Base-by-base conservation (phyloP, 129 eudicot species). In the Helianthus annuus region DNA sequence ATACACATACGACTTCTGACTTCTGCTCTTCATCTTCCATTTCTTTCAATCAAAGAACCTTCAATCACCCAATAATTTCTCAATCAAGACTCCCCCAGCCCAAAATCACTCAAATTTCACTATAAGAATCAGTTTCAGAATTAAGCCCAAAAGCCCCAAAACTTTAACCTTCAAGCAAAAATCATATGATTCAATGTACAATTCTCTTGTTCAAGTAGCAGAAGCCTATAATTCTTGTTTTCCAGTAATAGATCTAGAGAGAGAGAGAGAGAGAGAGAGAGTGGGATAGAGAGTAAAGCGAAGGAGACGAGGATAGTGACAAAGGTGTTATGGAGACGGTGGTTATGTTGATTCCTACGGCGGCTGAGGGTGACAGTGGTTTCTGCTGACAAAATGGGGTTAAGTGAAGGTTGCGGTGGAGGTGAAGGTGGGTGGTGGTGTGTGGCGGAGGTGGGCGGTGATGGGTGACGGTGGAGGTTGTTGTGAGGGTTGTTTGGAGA, bases 171-270 rank as follows among this genome's bases (percentile, higher is more conserved):
- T 22, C 56, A 69, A 72, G 73, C 66, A 85, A 48, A 87, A 78
- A 51, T 85, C 98, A 5, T 51, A 80, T 40, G 85, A 90, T 78
- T 78, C 76, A 48, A 88, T 91, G 97, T 90, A 87, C 75, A 52
- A 80, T 71, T 46, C 84, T 68, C 82, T 94, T 11, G 60, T 74
- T 16, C 67, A 79, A 56, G 32, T 94, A 6, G 81, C 98, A 6
- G 73, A 85, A 6, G 52, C 87, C 56, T 76, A 89, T 45, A 78
- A 89, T 77, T 83, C 85, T 5, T 89, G 92, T 76, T 53, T 48
- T 3, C 86, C 92, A 0, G 61, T 67, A 19, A 19, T 19, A 19
- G 22, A 19, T 19, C 22, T 19, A 19, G 0, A 19, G 22, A 19
- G 22, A 19, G 22, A 0, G 22, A 0, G 22, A 19, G 0, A 0